Conservation (phyloP, 192 early-diverging fungal species). For the Geosiphon pyriformis region DNA sequence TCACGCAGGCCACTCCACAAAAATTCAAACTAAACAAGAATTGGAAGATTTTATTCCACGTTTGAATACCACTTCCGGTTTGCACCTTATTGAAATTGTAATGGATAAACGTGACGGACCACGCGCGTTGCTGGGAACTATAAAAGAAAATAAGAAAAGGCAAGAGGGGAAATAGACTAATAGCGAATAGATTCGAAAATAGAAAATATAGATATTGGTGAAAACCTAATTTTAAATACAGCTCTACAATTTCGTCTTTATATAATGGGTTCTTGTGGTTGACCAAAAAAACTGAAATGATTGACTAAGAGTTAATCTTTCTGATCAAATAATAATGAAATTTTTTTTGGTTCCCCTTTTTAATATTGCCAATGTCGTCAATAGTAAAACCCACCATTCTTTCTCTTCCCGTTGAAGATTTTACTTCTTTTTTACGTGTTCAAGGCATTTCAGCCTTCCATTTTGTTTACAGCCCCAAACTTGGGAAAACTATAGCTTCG, state of each 20-base stretch:
- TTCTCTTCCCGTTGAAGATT: not conserved
- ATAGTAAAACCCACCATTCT: constrained; percentile 14
- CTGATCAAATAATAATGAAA: no score
- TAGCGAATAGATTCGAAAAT: no score
- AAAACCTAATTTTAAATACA: no score
- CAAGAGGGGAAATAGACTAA: no score
- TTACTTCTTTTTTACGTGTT: not conserved
- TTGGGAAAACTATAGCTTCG: constrained; percentile 1
- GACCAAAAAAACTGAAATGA: no score
- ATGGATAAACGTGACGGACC: constrained; percentile 45
- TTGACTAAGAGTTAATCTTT: no score
- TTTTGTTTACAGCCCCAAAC: not conserved
- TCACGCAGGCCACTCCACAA: constrained; percentile 27
- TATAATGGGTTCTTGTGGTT: no score
- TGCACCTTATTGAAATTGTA: constrained; percentile 46
- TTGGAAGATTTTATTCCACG: constrained; percentile 34
- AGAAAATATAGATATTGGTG: no score
- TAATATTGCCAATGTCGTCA: not conserved
- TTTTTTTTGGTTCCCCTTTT: no score
- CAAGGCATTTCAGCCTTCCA: constrained; percentile 14
- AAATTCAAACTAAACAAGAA: constrained; percentile 30
- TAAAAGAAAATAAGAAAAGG: no score
- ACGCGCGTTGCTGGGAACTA: constrained; percentile 27
- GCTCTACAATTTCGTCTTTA: no score
- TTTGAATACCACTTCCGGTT: constrained; percentile 27